A percentile compares a stretch with the other conserved stretches of the same genome.
These are phyloP conservation scores for Pseudopithomyces maydicus DNA, from an alignment of 2,329 filamentous ascomycete genomes.

Conservation along the genomic window DNA sequence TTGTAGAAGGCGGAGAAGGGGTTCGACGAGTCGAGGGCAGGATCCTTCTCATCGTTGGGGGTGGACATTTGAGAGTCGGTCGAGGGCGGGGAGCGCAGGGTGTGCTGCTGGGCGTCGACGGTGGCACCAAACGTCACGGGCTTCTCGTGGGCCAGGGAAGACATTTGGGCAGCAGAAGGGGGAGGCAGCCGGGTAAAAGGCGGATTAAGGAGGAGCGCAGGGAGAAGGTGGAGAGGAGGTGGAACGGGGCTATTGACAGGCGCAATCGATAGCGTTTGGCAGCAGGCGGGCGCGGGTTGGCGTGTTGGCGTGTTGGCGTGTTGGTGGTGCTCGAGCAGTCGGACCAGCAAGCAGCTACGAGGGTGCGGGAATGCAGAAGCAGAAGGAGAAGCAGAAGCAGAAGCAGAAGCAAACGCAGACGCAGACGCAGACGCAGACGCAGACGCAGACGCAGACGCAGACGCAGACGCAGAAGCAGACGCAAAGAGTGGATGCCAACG, in stretches of 20 bases:
- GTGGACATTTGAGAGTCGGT: constrained; percentile 40
- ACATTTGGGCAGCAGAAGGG: constrained; percentile 10
- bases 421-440: neutral
- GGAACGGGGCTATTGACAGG: neutral
- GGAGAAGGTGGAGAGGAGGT: constrained; percentile 3
- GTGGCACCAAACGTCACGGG: constrained; percentile 51
- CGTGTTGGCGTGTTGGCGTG: neutral
- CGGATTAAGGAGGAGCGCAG: neutral
- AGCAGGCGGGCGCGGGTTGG: neutral
- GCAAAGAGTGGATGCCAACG: neutral
- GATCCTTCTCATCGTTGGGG: constrained; percentile 30
- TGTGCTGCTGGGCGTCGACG: constrained; percentile 32
- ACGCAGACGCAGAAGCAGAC: neutral
- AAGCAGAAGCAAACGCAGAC: neutral
- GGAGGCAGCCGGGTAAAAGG: neutral
- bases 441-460: neutral
- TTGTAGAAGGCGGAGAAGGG: constrained; percentile 56
- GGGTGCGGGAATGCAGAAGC: neutral
- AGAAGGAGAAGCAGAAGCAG: neutral
- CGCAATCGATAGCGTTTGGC: neutral
- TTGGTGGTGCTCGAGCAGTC: neutral
- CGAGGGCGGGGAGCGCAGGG: constrained; percentile 38
- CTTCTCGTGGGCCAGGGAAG: constrained; percentile 38
- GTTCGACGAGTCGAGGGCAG: constrained; percentile 41
- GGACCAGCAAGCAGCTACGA: constrained; percentile 10